A percentile compares a stretch with the other conserved stretches of the same genome.
These are phyloP conservation scores for Anisodus acutangulus DNA, from an alignment of 257 asterid genomes.

Conservation along the genomic window DNA sequence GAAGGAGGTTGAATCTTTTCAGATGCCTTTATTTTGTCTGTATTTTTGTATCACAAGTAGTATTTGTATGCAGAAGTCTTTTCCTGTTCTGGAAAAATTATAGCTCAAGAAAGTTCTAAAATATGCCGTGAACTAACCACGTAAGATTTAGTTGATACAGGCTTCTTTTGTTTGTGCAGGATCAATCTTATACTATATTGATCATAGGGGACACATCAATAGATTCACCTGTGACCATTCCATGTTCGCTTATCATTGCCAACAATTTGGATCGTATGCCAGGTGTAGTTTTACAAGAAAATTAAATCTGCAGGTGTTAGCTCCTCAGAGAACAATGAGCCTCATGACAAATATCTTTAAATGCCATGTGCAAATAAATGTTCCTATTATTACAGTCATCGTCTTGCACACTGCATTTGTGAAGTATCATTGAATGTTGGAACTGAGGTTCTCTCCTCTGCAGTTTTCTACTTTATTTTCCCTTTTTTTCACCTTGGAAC, in stretches of 20 bases:
- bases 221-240: slow-evolving; percentile 42
- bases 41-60: slow-evolving; percentile 1
- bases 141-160: slow-evolving; percentile 24
- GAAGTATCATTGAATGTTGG: background rate
- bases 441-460: slow-evolving; percentile 17
- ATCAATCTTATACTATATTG: slow-evolving; percentile 53
- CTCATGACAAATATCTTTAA: background rate
- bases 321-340: background rate
- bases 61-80: background rate
- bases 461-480: no score
- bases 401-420: background rate
- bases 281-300: slow-evolving; percentile 51
- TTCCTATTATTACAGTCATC: background rate
- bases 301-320: background rate
- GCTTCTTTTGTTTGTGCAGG: slow-evolving; percentile 54
- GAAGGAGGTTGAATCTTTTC: background rate
- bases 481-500: no score
- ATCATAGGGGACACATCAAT: slow-evolving; percentile 44
- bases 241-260: slow-evolving; percentile 77
- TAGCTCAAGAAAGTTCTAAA: background rate
- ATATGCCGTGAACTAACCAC: slow-evolving; percentile 25
- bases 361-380: background rate
- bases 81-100: slow-evolving; percentile 10
- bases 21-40: slow-evolving; percentile 20
- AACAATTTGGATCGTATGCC: slow-evolving; percentile 66